These are phyloP conservation scores for Agaricus subrufescens DNA, from an alignment of 768 basidiomycete species.

Conservation along the genomic window DNA sequence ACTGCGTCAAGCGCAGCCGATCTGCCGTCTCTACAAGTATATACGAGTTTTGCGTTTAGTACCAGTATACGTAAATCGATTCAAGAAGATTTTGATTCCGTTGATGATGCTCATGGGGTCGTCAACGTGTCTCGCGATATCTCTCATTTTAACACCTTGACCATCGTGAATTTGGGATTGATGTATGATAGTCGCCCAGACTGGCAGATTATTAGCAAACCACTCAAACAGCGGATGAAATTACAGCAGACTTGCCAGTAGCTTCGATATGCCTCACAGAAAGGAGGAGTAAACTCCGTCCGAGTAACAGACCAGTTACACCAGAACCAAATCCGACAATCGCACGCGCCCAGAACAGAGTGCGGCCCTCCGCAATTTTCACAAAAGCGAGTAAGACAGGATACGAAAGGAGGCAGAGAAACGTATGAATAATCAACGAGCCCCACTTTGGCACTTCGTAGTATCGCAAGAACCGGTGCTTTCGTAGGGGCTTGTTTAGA, in stretches of 20 bases:
- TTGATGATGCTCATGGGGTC: slow-evolving; percentile 24
- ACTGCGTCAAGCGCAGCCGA: no score
- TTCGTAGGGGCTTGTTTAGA: slow-evolving; percentile 8
- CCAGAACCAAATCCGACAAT: slow-evolving; percentile 30
- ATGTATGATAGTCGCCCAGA: slow-evolving; percentile 42
- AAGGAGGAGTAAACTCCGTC: slow-evolving; percentile 24
- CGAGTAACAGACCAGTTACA: slow-evolving; percentile 26
- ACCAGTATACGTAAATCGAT: slow-evolving; percentile 26
- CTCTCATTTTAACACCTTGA: slow-evolving; percentile 31
- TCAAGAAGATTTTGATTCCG: slow-evolving; percentile 31
- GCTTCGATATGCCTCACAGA: slow-evolving; percentile 30
- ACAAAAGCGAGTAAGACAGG: slow-evolving; percentile 28
- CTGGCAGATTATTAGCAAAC: slow-evolving; percentile 15
- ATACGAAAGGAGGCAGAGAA: slow-evolving; percentile 27
- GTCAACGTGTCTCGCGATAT: slow-evolving; percentile 28
- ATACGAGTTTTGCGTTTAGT: slow-evolving; percentile 24
- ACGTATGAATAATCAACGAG: slow-evolving; percentile 22
- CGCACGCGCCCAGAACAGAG: slow-evolving; percentile 37
- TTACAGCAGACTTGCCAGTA: slow-evolving; percentile 23
- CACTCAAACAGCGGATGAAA: neutral
- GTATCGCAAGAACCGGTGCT: slow-evolving; percentile 4
- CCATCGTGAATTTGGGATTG: slow-evolving; percentile 24
- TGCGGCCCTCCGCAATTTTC: slow-evolving; percentile 20
- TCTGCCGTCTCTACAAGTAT: slow-evolving; percentile 10
- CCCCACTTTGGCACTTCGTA: slow-evolving; percentile 32